These are phyloP conservation scores for Colletotrichum shisoi DNA, from an alignment of 2,329 filamentous ascomycete genomes.

Conservation along the genomic window DNA sequence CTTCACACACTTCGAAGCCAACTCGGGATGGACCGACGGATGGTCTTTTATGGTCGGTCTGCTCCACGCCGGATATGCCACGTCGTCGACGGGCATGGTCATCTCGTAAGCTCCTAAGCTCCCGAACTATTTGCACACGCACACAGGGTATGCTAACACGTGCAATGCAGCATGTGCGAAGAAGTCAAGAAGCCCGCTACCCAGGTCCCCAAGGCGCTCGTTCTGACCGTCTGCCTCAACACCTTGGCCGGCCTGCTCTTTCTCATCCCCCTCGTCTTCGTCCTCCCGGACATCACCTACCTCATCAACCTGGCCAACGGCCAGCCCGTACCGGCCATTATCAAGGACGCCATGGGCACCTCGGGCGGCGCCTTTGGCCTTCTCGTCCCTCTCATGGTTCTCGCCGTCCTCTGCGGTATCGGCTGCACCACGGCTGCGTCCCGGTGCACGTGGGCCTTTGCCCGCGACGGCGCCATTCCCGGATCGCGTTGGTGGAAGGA, in stretches of 20 bases:
- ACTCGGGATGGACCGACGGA: constrained; percentile 73
- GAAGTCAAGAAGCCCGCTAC: constrained; percentile 71
- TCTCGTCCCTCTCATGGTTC: constrained; percentile 69
- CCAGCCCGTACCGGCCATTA: constrained; percentile 71
- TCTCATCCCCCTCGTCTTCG: constrained; percentile 73
- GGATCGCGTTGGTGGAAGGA: constrained; percentile 67
- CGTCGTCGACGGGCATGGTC: constrained; percentile 81
- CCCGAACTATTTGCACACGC: constrained; percentile 24
- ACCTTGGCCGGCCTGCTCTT: constrained; percentile 71
- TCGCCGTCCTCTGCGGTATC: constrained; percentile 72
- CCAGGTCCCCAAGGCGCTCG: constrained; percentile 78
- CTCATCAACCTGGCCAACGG: constrained; percentile 62
- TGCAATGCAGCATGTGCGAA: constrained; percentile 70
- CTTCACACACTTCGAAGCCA: constrained; percentile 72
- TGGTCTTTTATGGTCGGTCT: constrained; percentile 79
- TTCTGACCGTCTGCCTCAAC: constrained; percentile 72
- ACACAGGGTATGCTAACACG: constrained; percentile 15
- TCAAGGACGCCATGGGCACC: constrained; percentile 68
- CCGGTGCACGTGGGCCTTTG: constrained; percentile 73
- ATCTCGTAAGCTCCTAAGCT: constrained; percentile 71
- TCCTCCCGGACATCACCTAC: constrained; percentile 68
- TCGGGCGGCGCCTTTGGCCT: constrained; percentile 69
- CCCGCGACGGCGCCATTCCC: constrained; percentile 74
- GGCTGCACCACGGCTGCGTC: constrained; percentile 74
- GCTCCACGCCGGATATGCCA: constrained; percentile 75